phyloP scores from a whole-genome alignment of 2,329 filamentous ascomycete species.

The Geosmithia flava region DNA sequence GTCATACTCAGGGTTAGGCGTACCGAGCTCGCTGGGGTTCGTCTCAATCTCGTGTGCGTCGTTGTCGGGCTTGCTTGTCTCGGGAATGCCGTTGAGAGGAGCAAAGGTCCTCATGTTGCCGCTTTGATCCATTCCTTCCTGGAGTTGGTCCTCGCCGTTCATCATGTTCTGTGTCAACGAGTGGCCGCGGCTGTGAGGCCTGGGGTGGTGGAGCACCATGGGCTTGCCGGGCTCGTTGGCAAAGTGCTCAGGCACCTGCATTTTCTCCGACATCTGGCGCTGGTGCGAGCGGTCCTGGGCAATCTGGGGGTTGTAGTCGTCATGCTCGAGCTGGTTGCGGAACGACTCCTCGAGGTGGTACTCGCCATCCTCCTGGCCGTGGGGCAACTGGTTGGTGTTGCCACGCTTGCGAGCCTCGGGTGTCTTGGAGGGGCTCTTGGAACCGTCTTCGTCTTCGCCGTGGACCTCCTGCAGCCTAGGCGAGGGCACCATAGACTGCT shows the following conservation, averaged over 20 bases:
- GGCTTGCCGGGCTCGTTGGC: conserved; percentile 39
- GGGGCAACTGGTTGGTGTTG: conserved; percentile 62
- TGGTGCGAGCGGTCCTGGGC: conserved; percentile 19
- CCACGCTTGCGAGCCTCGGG: conserved; percentile 31
- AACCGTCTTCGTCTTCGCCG: conserved; percentile 57
- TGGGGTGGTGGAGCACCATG: conserved; percentile 55
- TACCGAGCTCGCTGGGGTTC: conserved; percentile 60
- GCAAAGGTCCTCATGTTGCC: conserved; percentile 22
- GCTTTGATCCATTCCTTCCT: conserved; percentile 23
- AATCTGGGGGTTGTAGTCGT: conserved; percentile 57
- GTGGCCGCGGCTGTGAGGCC: conserved; percentile 62
- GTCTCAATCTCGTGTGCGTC: conserved; percentile 58
- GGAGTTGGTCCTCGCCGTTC: conserved; percentile 38
- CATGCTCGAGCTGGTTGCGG: conserved; percentile 65
- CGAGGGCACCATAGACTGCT: conserved; percentile 42
- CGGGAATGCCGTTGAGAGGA: conserved; percentile 25
- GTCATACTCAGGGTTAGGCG: conserved; percentile 41
- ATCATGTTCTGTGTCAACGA: conserved; percentile 58
- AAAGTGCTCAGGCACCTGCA: conserved; percentile 37
- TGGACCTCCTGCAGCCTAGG: conserved; percentile 58
- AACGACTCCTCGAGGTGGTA: conserved; percentile 75
- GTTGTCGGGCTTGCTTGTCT: conserved; percentile 27
- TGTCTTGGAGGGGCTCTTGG: conserved; percentile 40
- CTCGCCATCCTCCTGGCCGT: conserved; percentile 74
- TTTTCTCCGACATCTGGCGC: conserved; percentile 12